Base-by-base conservation (phyloP, 805 yeast genomes). In the Ascoidea rubescens region DNA sequence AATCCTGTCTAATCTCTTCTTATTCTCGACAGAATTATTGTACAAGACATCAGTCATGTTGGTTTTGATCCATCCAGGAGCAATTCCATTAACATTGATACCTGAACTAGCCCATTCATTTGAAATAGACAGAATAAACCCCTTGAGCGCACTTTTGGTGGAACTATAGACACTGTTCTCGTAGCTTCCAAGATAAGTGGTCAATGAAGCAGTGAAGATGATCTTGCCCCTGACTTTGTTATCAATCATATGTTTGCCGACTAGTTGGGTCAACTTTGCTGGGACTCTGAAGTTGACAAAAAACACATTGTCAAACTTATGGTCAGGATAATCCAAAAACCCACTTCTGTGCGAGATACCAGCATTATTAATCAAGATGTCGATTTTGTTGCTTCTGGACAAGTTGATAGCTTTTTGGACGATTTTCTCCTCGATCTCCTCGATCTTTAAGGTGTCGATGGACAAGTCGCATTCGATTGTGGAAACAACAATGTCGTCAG, bases 281-380 rank as follows among this genome's bases (percentile, higher is more conserved):
- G 70, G 71, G 43, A 73, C 57, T 43, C 64, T 57, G 54, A 72
- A 55, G 57, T 74, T 71, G 50, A 73, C 71, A 52, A 70, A 71
- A 16, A 72, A 50, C 2, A 73, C 71, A 6, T 59, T 62, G 42
- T 67, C 65, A 62, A 68, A 71, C 33, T 67, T 65, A 7, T 67
- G 68, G 30, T 65, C 66, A 6, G 71, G 64, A 57, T 68, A 70
- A 31, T 66, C 67, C 21, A 61, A 66, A 31, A 70, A 62, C 1
- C 66, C 58, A 28, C 54, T 55, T 43, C 74, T 56, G 47, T 66
- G 55, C 44, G 61, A 63, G 51, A 70, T 66, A 5, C 77, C 77
- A 33, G 75, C 77, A 53, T 71, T 70, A 58, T 72, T 72, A 53
- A 73, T 57, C 51, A 73, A 63, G 43, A 72, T 64, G 56, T 73